phyloP scores from a whole-genome alignment of 768 basidiomycete genomes.

The Boletus subcaerulescens region DNA sequence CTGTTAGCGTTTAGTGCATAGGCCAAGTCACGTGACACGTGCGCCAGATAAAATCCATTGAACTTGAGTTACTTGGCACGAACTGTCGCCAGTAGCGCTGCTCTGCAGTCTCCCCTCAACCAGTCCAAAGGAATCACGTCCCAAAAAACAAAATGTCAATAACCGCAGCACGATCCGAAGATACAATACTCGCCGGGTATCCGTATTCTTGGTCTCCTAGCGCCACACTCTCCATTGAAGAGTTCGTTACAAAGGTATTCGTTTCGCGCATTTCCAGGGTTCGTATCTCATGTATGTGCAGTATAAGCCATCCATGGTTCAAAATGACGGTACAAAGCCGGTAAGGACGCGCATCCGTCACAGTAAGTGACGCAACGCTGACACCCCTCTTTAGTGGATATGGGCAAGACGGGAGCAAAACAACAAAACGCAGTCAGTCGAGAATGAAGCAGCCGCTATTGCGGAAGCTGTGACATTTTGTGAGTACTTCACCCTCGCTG shows the following conservation, averaged over 20 bases:
- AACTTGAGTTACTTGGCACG: no score
- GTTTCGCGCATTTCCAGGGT: conserved; percentile 9
- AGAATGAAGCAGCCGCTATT: conserved; percentile 31
- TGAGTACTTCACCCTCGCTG: conserved; percentile 25
- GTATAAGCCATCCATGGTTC: conserved; percentile 77
- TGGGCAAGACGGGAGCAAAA: conserved; percentile 43
- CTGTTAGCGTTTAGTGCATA: background rate
- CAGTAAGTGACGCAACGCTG: background rate
- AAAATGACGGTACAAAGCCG: conserved; percentile 73
- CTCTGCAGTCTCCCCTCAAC: background rate
- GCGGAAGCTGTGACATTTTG: conserved; percentile 46
- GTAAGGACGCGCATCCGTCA: conserved; percentile 37
- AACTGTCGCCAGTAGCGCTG: no score
- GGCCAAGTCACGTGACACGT: conserved; percentile 5
- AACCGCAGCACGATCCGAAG: conserved; percentile 31
- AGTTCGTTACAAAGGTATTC: conserved; percentile 52
- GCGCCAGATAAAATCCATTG: background rate
- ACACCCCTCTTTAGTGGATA: conserved; percentile 51
- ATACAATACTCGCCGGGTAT: conserved; percentile 40
- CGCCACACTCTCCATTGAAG: conserved; percentile 42
- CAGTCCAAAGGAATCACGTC: background rate
- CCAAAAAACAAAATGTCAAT: conserved; percentile 9
- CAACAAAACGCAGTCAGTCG: background rate
- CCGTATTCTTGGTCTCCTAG: conserved; percentile 51
- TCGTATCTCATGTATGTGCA: conserved; percentile 24